Evolutionary conservation across 768 basidiomycete species (phyloP).

Genomic region (Lactifluus piperatus): DNA sequence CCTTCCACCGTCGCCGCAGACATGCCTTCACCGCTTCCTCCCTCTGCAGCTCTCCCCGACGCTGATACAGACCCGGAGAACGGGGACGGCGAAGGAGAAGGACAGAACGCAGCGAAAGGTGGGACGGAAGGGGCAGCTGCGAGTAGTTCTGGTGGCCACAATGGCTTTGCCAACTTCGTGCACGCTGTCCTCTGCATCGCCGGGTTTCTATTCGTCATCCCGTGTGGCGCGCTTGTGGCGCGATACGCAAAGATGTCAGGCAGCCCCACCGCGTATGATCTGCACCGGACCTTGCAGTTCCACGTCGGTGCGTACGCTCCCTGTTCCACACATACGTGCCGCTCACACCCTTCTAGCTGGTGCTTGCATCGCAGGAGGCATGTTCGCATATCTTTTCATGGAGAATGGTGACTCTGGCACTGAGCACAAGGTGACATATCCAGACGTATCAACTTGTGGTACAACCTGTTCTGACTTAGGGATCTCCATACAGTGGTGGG

Average conservation of each 20-base stretch:
- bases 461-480: not conserved
- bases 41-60: not conserved
- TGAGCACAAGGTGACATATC: not conserved
- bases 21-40: not conserved
- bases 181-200: conserved; percentile 46
- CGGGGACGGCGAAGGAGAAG: not conserved
- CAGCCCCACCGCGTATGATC: conserved; percentile 35
- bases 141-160: too few species aligned
- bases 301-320: not conserved
- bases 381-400: conserved; percentile 10
- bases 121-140: not conserved
- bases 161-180: conserved; percentile 31
- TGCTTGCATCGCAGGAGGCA: not conserved
- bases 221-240: conserved; percentile 47
- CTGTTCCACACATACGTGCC: not conserved
- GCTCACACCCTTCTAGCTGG: not conserved
- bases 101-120: not conserved
- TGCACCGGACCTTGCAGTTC: conserved; percentile 34
- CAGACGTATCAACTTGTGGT: not conserved
- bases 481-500: not conserved
- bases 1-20: conserved; percentile 24
- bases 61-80: not conserved
- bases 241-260: conserved; percentile 42
- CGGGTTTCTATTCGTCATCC: conserved; percentile 51
- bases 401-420: not conserved